A percentile compares a stretch with the other conserved stretches of the same genome.
phyloP scores from a whole-genome alignment of 305 asterid genomes.

The Solanum hybrid region DNA sequence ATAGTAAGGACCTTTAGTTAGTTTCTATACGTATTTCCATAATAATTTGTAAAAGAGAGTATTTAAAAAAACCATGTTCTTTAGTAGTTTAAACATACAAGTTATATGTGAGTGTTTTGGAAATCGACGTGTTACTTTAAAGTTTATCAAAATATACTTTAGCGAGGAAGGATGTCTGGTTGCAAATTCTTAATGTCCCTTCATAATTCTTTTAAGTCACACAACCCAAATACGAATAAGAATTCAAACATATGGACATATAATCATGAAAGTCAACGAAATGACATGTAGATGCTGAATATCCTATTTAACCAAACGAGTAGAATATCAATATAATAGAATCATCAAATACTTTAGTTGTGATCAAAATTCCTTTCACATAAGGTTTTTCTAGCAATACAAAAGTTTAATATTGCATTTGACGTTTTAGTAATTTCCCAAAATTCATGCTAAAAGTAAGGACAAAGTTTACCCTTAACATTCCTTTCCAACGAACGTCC shows the following conservation, averaged over 20 bases:
- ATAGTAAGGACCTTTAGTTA: not conserved
- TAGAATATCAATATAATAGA: not conserved
- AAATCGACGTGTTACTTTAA: not conserved
- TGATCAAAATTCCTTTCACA: not conserved
- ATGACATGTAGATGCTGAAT: too few relatives aligned
- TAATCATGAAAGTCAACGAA: too few relatives aligned
- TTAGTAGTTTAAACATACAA: not conserved
- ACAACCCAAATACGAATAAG: too few relatives aligned
- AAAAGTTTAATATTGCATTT: too few relatives aligned
- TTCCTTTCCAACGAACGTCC: not conserved
- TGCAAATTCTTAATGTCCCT: too few relatives aligned
- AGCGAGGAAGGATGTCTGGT: too few relatives aligned
- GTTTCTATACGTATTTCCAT: not conserved
- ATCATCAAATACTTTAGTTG: not conserved
- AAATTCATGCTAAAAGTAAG: not conserved
- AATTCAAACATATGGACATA: too few relatives aligned
- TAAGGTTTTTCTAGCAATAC: not conserved
- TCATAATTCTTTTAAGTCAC: too few relatives aligned
- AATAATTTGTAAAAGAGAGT: not conserved
- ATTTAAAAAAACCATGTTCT: not conserved
- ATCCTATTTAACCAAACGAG: not conserved
- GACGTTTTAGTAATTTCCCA: not conserved
- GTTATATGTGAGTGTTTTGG: not conserved
- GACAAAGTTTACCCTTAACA: not conserved
- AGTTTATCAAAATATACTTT: not conserved